These are phyloP conservation scores for Rehmannia glutinosa DNA, from an alignment of 257 asterid genomes.

Conservation along the genomic window DNA sequence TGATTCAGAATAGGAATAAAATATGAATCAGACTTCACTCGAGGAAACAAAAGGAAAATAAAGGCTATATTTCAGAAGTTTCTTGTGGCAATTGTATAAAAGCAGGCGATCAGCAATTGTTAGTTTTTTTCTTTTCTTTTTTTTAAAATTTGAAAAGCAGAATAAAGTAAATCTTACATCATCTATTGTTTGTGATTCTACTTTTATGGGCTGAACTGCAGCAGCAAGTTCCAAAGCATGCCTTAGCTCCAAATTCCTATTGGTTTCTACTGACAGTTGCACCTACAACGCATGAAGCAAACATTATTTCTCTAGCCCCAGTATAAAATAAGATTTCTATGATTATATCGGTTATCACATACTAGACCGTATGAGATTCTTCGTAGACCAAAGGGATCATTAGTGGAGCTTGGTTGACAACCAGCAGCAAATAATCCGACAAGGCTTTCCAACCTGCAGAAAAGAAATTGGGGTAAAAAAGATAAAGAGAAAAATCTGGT, in stretches of 20 bases:
- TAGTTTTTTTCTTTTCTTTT: not conserved
- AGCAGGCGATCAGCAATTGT: not conserved
- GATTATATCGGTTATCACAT: conserved; percentile 28
- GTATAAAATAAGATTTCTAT: conserved; percentile 11
- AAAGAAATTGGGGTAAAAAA: not conserved
- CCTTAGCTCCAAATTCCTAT: conserved; percentile 69
- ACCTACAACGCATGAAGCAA: conserved; percentile 48
- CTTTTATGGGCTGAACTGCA: conserved; percentile 75
- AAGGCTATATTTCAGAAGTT: conserved; percentile 3
- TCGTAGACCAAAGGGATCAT: conserved; percentile 93
- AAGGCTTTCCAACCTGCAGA: conserved; percentile 90
- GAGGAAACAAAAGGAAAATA: not conserved
- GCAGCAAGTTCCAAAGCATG: conserved; percentile 85
- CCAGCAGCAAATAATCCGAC: conserved; percentile 97
- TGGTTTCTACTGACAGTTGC: conserved; percentile 75
- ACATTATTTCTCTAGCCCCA: conserved; percentile 10
- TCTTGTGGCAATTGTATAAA: not conserved
- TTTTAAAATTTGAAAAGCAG: not conserved
- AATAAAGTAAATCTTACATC: conserved; percentile 44
- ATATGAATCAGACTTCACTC: conserved; percentile 8
- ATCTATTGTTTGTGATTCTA: conserved; percentile 54
- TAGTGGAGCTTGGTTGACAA: conserved; percentile 88
- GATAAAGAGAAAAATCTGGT: conserved; percentile 7
- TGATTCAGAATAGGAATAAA: not conserved
- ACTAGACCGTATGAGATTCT: conserved; percentile 94